Conservation (phyloP, 208 protist species). For the Perkinsela sp. region DNA sequence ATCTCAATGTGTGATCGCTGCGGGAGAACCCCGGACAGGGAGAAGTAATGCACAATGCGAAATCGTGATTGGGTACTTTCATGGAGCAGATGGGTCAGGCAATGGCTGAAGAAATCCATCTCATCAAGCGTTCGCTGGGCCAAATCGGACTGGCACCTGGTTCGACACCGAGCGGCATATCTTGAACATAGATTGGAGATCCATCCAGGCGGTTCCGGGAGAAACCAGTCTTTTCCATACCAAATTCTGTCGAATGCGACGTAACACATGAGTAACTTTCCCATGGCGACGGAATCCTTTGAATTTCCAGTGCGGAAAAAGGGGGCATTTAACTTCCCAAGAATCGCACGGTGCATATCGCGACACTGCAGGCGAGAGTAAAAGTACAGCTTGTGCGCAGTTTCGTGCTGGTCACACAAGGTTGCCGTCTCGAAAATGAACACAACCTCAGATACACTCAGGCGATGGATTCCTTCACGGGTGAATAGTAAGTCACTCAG, state of each 20-base stretch:
- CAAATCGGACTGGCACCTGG: neutral
- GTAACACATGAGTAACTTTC: neutral
- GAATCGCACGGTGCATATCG: too few relatives aligned
- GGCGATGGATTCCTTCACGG: too few relatives aligned
- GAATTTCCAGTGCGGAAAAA: too few relatives aligned
- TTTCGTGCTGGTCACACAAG: too few relatives aligned
- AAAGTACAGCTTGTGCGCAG: too few relatives aligned
- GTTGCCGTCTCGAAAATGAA: too few relatives aligned
- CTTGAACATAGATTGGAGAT: neutral
- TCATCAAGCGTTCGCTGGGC: neutral
- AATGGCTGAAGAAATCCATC: neutral
- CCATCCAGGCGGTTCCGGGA: neutral
- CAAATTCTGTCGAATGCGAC: neutral
- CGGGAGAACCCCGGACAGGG: neutral
- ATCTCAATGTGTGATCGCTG: neutral
- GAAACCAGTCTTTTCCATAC: neutral
- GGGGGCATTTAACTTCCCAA: too few relatives aligned
- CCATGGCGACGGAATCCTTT: neutral
- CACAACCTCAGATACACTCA: too few relatives aligned
- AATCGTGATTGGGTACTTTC: neutral
- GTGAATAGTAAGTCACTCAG: too few relatives aligned
- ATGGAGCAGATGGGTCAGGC: neutral
- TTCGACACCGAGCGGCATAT: neutral
- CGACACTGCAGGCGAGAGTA: too few relatives aligned
- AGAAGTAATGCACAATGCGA: neutral